A percentile compares a stretch with the other conserved stretches of the same genome.
These are phyloP conservation scores for Botrytis fabae DNA, from an alignment of 2,329 filamentous ascomycete species.

Conservation along the genomic window DNA sequence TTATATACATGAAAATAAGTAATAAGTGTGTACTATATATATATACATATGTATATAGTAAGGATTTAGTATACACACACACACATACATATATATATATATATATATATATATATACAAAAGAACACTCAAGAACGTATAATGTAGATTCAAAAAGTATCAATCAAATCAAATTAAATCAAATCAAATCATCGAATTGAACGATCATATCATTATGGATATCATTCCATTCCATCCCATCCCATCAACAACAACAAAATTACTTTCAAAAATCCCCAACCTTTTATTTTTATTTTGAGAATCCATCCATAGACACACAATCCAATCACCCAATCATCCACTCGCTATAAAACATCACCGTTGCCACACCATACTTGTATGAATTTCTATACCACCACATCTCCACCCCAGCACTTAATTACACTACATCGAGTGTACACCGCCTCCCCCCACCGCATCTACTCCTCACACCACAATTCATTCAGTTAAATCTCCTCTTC, in stretches of 20 bases:
- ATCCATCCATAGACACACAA: neutral
- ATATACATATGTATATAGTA: too few species aligned
- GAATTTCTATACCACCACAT: neutral
- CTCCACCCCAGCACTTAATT: neutral
- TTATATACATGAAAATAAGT: too few species aligned
- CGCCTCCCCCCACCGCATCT: neutral
- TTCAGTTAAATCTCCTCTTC: slow-evolving; percentile 36
- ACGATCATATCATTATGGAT: neutral
- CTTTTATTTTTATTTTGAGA: neutral
- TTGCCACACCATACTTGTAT: neutral
- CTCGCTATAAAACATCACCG: neutral
- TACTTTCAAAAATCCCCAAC: neutral
- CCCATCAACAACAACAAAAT: neutral
- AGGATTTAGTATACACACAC: too few species aligned
- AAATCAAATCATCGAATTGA: too few species aligned
- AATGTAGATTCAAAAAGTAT: neutral
- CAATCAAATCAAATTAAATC: too few species aligned
- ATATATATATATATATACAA: too few species aligned
- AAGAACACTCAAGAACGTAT: too few species aligned
- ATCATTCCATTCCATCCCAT: neutral
- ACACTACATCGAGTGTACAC: neutral
- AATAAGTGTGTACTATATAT: too few species aligned
- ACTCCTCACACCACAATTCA: too few species aligned
- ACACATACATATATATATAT: too few species aligned
- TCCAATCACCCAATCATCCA: neutral